A percentile compares a stretch with the other conserved stretches of the same genome.
These are phyloP conservation scores for Hysterangium stoloniferum DNA, from an alignment of 768 basidiomycete genomes.

Conservation along the genomic window DNA sequence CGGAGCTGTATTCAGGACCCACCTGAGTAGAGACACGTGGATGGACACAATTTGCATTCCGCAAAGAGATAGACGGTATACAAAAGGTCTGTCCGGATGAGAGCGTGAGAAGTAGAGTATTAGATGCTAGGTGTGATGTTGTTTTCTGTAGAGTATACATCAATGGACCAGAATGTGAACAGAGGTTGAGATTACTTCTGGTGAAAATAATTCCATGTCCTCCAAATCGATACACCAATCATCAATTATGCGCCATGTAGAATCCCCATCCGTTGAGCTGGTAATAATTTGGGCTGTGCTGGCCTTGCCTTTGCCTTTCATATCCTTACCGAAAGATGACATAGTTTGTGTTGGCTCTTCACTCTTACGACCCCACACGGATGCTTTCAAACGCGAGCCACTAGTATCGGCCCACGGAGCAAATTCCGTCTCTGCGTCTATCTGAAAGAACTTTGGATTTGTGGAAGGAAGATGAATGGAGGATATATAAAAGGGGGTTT, in stretches of 20 bases:
- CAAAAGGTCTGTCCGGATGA: conserved; percentile 47
- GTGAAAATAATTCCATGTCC: conserved; percentile 49
- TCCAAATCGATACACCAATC: conserved; percentile 58
- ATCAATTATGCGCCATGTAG: conserved; percentile 55
- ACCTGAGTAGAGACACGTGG: conserved; percentile 17
- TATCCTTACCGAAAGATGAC: conserved; percentile 11
- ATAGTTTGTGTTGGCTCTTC: conserved; percentile 17
- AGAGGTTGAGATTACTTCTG: conserved; percentile 47
- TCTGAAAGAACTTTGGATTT: conserved; percentile 66
- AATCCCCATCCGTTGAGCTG: conserved; percentile 17
- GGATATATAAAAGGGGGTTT: conserved; percentile 64
- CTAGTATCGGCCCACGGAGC: conserved; percentile 47
- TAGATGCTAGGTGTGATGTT: conserved; percentile 52
- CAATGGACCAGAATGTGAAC: not conserved
- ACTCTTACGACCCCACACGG: conserved; percentile 46
- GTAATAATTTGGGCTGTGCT: conserved; percentile 12
- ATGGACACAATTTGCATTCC: not conserved
- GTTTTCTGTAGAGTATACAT: conserved; percentile 25
- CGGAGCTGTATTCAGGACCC: conserved; percentile 17
- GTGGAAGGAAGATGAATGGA: conserved; percentile 76
- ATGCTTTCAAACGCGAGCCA: conserved; percentile 43
- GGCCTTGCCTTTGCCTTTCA: conserved; percentile 37
- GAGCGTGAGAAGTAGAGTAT: conserved; percentile 62
- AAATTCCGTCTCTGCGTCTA: conserved; percentile 47
- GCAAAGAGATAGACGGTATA: conserved; percentile 36